phyloP scores from a whole-genome alignment of 73 alveolate species.

The Symbiodinium pilosum region DNA sequence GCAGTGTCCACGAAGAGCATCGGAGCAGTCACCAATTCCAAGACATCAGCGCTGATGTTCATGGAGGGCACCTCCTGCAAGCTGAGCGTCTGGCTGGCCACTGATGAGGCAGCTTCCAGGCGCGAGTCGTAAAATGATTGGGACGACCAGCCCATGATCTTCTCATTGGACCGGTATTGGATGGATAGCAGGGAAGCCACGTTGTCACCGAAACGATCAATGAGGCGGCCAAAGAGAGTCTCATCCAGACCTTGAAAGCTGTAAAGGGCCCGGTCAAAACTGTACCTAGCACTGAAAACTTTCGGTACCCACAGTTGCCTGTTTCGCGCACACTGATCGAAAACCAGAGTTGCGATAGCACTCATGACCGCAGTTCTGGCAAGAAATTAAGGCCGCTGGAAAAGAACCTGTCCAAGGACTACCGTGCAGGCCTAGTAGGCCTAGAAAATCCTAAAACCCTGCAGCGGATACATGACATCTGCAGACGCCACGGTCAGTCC shows the following conservation, averaged over 20 bases:
- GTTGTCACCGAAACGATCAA: conserved; percentile 51
- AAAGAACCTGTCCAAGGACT: too few species aligned
- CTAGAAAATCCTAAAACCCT: too few species aligned
- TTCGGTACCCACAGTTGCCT: too few species aligned
- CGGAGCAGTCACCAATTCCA: conserved; percentile 41
- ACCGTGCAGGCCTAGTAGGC: too few species aligned
- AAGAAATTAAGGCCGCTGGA: too few species aligned
- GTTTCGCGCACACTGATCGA: too few species aligned
- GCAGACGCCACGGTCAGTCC: too few species aligned
- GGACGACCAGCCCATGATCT: conserved; percentile 95
- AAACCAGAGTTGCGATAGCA: too few species aligned
- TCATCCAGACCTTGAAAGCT: neutral
- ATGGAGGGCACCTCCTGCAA: conserved; percentile 63
- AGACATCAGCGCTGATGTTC: conserved; percentile 46
- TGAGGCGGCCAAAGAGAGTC: conserved; percentile 83
- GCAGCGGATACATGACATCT: too few species aligned
- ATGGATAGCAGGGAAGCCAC: conserved; percentile 83
- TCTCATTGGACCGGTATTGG: conserved; percentile 66
- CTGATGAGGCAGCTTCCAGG: conserved; percentile 49
- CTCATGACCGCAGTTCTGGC: too few species aligned
- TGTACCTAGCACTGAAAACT: too few species aligned
- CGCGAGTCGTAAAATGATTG: conserved; percentile 43
- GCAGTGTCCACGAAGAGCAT: conserved; percentile 85
- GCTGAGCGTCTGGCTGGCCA: conserved; percentile 44
- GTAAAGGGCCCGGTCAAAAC: too few species aligned